Evolutionary conservation across 345 rosid genomes (phyloP).

Genomic region (Conringia planisiliqua): DNA sequence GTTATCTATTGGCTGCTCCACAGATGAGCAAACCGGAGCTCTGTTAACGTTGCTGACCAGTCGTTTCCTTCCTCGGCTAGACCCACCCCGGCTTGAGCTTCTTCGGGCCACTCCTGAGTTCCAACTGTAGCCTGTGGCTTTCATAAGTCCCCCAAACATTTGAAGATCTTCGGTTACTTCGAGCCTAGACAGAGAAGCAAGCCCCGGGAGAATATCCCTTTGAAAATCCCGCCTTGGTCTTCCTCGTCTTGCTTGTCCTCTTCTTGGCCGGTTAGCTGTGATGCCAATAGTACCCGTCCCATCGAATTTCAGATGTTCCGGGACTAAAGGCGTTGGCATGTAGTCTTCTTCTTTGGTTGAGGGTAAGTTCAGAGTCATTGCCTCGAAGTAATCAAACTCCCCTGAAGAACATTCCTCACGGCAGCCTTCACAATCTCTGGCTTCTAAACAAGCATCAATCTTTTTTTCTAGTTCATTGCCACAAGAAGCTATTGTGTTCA

Average conservation of each 20-base stretch:
- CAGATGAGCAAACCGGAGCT: slow-evolving; percentile 41
- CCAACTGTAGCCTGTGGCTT: slow-evolving; percentile 72
- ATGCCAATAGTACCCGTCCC: slow-evolving; percentile 35
- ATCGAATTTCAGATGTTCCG: slow-evolving; percentile 50
- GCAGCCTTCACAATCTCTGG: slow-evolving; percentile 30
- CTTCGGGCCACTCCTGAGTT: slow-evolving; percentile 63
- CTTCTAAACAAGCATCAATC: slow-evolving; percentile 37
- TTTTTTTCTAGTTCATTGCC: slow-evolving; percentile 50
- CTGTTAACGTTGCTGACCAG: slow-evolving; percentile 39
- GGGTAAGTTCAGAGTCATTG: slow-evolving; percentile 61
- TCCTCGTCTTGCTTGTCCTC: slow-evolving; percentile 85
- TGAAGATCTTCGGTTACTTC: slow-evolving; percentile 95
- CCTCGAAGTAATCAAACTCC: slow-evolving; percentile 75
- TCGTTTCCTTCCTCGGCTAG: slow-evolving; percentile 67
- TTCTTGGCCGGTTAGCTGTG: slow-evolving; percentile 51
- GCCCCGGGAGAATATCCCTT: slow-evolving; percentile 97
- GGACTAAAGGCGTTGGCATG: slow-evolving; percentile 77
- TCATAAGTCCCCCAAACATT: slow-evolving; percentile 82
- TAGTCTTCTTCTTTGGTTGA: slow-evolving; percentile 77
- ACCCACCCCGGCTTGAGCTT: slow-evolving; percentile 66
- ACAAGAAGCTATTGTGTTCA: slow-evolving; percentile 50
- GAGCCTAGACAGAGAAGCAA: slow-evolving; percentile 74
- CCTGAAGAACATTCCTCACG: slow-evolving; percentile 43
- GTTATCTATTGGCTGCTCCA: slow-evolving; percentile 53
- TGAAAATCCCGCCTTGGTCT: slow-evolving; percentile 96